These are phyloP conservation scores for Scolecobasidium constrictum DNA, from an alignment of 2,329 filamentous ascomycete genomes.

Conservation along the genomic window DNA sequence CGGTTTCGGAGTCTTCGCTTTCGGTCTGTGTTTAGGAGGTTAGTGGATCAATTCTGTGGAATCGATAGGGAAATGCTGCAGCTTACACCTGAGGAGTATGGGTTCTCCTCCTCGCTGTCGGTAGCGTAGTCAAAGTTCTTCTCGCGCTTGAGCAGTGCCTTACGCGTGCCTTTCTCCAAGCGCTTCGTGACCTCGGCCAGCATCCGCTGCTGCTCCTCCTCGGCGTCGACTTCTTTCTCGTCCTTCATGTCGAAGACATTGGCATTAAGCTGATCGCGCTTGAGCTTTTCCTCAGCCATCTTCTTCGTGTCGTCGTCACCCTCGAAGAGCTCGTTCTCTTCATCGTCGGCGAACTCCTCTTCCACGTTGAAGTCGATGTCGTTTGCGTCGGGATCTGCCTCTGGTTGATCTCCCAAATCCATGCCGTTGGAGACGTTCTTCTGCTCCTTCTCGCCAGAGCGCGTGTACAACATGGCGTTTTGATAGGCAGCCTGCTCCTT, in stretches of 20 bases:
- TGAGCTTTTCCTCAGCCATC: conserved; percentile 53
- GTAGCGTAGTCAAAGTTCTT: conserved; percentile 79
- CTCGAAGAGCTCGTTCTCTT: conserved; percentile 47
- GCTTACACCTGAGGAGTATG: conserved; percentile 17
- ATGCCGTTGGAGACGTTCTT: conserved; percentile 15
- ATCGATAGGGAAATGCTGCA: too few relatives aligned
- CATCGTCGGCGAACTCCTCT: conserved; percentile 72
- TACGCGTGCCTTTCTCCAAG: conserved; percentile 66
- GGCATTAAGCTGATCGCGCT: conserved; percentile 72
- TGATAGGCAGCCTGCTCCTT: conserved; percentile 50
- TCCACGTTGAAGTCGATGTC: conserved; percentile 57
- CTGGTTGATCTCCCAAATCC: conserved; percentile 28
- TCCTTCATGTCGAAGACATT: conserved; percentile 65
- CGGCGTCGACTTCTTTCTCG: conserved; percentile 46
- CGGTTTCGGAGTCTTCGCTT: conserved; percentile 55
- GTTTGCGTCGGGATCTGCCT: conserved; percentile 46
- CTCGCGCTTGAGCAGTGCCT: conserved; percentile 74
- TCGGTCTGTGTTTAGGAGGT: conserved; percentile 34
- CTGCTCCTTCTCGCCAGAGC: conserved; percentile 7
- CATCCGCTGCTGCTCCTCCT: conserved; percentile 55
- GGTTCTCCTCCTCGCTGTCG: conserved; percentile 48
- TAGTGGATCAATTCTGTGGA: too few relatives aligned
- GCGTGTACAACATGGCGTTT: conserved; percentile 1
- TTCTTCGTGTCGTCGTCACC: conserved; percentile 45
- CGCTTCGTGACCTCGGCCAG: conserved; percentile 59